phyloP scores from a whole-genome alignment of 2,329 filamentous ascomycete species.

The Sclerotinia trifoliorum region DNA sequence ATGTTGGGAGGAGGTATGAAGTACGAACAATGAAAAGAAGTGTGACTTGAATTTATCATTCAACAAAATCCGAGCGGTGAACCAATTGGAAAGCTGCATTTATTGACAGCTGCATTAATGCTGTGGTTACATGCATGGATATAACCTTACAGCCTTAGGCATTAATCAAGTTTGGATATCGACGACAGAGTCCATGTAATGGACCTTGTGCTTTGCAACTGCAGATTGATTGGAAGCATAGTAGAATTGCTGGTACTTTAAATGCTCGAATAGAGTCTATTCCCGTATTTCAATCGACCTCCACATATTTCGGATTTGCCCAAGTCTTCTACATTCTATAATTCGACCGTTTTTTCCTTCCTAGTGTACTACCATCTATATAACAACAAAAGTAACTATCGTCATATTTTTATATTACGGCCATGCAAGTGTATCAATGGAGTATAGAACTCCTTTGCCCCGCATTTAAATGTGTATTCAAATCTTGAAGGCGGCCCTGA shows the following conservation, averaged over 20 bases:
- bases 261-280: neutral
- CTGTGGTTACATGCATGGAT: too few relatives aligned
- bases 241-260: neutral
- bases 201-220: neutral
- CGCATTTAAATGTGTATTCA: neutral
- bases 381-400: neutral
- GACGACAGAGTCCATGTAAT: neutral
- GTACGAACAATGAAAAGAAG: neutral
- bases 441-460: neutral
- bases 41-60: neutral
- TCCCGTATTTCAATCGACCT: neutral
- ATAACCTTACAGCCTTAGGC: neutral
- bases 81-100: neutral
- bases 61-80: neutral
- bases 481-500: neutral
- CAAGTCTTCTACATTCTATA: neutral
- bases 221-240: neutral
- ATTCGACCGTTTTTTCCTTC: too few relatives aligned
- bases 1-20: neutral
- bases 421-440: constrained; percentile 10
- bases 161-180: neutral
- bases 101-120: too few relatives aligned
- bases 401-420: neutral
- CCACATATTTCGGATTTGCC: neutral
- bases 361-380: neutral